A percentile compares a stretch with the other conserved stretches of the same genome.
Evolutionary conservation across 2,329 filamentous ascomycete genomes (phyloP).

Genomic region (Calonectria fujianensis): DNA sequence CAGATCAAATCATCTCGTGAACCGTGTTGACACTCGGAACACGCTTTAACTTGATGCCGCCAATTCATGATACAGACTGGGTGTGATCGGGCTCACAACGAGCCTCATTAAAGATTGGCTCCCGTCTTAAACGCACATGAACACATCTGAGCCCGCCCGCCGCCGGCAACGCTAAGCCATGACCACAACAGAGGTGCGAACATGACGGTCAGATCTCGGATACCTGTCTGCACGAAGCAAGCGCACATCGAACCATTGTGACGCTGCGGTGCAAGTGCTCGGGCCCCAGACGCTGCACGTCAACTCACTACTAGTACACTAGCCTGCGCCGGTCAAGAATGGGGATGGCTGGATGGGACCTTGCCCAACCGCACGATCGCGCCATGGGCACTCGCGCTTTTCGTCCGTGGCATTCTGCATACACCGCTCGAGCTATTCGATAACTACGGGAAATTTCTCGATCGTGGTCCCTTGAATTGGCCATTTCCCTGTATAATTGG

Average conservation of each 20-base stretch:
- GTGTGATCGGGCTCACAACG: neutral
- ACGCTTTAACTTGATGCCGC: neutral
- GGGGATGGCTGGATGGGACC: conserved; percentile 30
- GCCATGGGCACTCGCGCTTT: conserved; percentile 31
- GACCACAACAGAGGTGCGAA: conserved; percentile 12
- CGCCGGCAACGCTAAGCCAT: conserved; percentile 11
- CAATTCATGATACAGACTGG: neutral
- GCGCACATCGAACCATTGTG: conserved; percentile 42
- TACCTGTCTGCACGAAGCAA: conserved; percentile 36
- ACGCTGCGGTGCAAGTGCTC: conserved; percentile 27
- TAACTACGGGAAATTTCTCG: conserved; percentile 16
- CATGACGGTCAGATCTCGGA: conserved; percentile 35
- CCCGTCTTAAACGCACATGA: conserved; percentile 18
- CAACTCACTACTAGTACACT: conserved; percentile 29
- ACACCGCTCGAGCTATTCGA: conserved; percentile 29
- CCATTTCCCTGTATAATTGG: conserved; percentile 13
- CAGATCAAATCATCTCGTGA: neutral
- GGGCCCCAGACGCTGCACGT: conserved; percentile 41
- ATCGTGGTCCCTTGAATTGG: neutral
- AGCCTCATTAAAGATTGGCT: conserved; percentile 5
- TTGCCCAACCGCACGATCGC: conserved; percentile 28
- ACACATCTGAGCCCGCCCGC: conserved; percentile 18
- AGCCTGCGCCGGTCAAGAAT: conserved; percentile 27
- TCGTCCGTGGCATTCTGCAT: conserved; percentile 20
- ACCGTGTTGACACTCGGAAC: neutral